Percentiles rank a stretch among this genome's conserved stretches.
Evolutionary conservation across 1,284 basidiomycete species (phyloP).

Genomic region (Tylopilus orsonianus): DNA sequence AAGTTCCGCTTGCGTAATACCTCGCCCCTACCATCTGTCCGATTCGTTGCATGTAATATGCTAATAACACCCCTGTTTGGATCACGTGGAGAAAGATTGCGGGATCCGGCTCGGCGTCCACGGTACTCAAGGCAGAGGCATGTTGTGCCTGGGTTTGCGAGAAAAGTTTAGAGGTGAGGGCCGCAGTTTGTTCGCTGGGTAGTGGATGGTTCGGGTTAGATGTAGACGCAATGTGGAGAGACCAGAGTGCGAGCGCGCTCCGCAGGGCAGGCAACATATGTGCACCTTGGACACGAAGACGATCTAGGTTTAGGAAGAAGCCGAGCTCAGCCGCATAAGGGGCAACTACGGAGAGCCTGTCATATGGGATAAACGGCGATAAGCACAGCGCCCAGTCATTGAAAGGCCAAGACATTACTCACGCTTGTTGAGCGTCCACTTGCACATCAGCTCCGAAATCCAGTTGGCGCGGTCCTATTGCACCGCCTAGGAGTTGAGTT

Average conservation of each 20-base stretch:
- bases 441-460: slow-evolving; percentile 5
- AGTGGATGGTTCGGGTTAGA: slow-evolving; percentile 19
- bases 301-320: slow-evolving; percentile 34
- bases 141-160: slow-evolving; percentile 33
- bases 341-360: slow-evolving; percentile 22
- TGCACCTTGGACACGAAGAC: slow-evolving; percentile 27
- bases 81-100: slow-evolving; percentile 42
- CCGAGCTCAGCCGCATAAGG: slow-evolving; percentile 31
- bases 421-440: slow-evolving; percentile 13
- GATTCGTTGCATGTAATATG: slow-evolving; percentile 42
- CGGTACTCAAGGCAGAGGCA: slow-evolving; percentile 15
- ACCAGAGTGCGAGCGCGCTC: slow-evolving; percentile 39
- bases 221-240: slow-evolving; percentile 30
- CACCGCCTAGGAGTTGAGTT: neutral
- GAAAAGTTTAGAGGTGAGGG: slow-evolving; percentile 29
- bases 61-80: slow-evolving; percentile 47
- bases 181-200: neutral
- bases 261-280: slow-evolving; percentile 35
- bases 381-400: neutral
- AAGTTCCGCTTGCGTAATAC: slow-evolving; percentile 42
- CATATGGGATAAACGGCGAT: neutral
- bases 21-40: slow-evolving; percentile 44
- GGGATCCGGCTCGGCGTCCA: slow-evolving; percentile 21
- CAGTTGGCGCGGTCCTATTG: neutral
- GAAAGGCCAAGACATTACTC: neutral